These are phyloP conservation scores for Aspergillus proliferans DNA, from an alignment of 2,329 filamentous ascomycete genomes.

Conservation along the genomic window DNA sequence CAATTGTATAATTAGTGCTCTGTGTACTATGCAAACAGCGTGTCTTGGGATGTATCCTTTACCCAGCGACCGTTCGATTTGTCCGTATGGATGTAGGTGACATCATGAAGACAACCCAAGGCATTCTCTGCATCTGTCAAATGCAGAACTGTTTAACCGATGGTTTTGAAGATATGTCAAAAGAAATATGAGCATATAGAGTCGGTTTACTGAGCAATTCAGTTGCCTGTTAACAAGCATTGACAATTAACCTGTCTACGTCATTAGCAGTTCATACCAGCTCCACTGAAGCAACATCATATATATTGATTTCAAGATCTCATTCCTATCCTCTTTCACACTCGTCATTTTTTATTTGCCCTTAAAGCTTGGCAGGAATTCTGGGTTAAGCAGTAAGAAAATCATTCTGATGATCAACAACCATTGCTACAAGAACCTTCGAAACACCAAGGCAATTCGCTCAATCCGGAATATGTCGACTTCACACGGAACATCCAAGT, in stretches of 20 bases:
- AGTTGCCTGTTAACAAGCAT: background rate
- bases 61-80: too few relatives aligned
- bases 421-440: background rate
- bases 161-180: too few relatives aligned
- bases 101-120: too few relatives aligned
- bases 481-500: constrained; percentile 14
- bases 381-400: too few relatives aligned
- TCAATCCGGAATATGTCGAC: background rate
- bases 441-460: background rate
- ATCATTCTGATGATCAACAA: background rate
- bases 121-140: too few relatives aligned
- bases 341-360: background rate
- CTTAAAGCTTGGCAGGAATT: background rate
- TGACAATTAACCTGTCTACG: background rate
- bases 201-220: too few relatives aligned
- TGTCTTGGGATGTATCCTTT: too few relatives aligned
- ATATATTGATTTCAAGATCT: background rate
- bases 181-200: too few relatives aligned
- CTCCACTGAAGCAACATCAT: background rate
- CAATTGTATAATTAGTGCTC: too few relatives aligned
- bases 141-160: too few relatives aligned
- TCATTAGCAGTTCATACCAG: background rate
- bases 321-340: background rate
- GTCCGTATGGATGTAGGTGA: too few relatives aligned
- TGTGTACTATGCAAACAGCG: too few relatives aligned